Evolutionary conservation across 2,329 filamentous ascomycete genomes (phyloP).

Genomic region (Diaporthe aspalathi): DNA sequence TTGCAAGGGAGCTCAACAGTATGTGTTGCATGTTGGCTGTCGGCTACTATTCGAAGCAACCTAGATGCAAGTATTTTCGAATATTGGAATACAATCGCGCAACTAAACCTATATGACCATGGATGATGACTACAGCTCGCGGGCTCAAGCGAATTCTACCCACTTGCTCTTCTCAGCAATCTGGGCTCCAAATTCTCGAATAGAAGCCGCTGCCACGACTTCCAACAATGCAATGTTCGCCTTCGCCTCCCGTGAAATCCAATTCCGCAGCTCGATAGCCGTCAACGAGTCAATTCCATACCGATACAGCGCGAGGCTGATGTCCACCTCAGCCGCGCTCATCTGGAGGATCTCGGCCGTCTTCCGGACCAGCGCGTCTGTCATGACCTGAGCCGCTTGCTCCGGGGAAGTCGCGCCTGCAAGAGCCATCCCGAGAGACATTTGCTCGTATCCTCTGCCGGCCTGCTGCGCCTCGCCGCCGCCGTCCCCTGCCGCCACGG

Average conservation of each 20-base stretch:
- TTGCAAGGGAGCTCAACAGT: too few species aligned
- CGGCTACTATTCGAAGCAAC: too few species aligned
- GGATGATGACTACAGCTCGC: too few species aligned
- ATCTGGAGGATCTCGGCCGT: slow-evolving; percentile 36
- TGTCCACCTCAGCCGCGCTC: slow-evolving; percentile 33
- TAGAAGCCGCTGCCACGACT: slow-evolving; percentile 34
- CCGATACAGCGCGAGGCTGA: slow-evolving; percentile 33
- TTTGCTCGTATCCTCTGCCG: too few species aligned
- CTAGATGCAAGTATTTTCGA: too few species aligned
- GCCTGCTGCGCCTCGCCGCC: slow-evolving; percentile 10
- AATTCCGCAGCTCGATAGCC: slow-evolving; percentile 37
- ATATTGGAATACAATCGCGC: too few species aligned
- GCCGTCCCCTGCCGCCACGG: background rate
- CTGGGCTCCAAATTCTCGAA: slow-evolving; percentile 33
- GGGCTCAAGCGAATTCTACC: too few species aligned
- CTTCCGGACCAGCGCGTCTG: slow-evolving; percentile 32
- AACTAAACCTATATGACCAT: too few species aligned
- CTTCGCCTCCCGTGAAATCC: slow-evolving; percentile 35
- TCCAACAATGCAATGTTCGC: slow-evolving; percentile 35
- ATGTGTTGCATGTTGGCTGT: too few species aligned
- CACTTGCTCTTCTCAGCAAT: slow-evolving; percentile 36
- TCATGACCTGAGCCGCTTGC: slow-evolving; percentile 30
- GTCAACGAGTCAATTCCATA: slow-evolving; percentile 37
- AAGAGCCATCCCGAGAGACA: slow-evolving; percentile 35
- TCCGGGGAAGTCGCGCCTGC: slow-evolving; percentile 16